A percentile compares a stretch with the other conserved stretches of the same genome.
phyloP scores from a whole-genome alignment of 2,329 filamentous ascomycete genomes.

The Talaromyces sp. region DNA sequence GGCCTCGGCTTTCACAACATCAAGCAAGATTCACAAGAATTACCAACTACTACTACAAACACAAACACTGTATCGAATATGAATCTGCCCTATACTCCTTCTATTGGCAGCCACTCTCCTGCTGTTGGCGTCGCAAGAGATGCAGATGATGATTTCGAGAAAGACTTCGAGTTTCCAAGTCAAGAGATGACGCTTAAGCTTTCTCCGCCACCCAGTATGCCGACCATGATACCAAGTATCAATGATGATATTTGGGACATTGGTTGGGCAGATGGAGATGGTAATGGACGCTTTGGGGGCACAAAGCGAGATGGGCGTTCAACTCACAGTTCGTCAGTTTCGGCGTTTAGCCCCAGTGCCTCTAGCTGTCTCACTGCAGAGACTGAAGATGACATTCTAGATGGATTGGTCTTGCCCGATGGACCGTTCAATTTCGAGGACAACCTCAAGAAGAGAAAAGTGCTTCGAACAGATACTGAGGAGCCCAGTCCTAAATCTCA shows the following conservation, averaged over 20 bases:
- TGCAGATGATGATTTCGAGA: conserved; percentile 71
- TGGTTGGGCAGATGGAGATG: conserved; percentile 89
- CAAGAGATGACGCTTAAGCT: conserved; percentile 64
- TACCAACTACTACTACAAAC: conserved; percentile 14
- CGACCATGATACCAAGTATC: conserved; percentile 59
- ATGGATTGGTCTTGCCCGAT: conserved; percentile 80
- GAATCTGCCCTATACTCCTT: conserved; percentile 3
- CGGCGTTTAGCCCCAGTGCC: conserved; percentile 86
- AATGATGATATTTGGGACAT: conserved; percentile 71
- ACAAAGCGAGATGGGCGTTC: conserved; percentile 77
- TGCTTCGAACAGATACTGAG: conserved; percentile 36
- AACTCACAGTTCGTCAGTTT: conserved; percentile 80
- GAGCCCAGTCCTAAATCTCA: conserved; percentile 32
- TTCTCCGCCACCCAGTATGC: conserved; percentile 59
- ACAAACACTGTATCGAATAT: conserved; percentile 4
- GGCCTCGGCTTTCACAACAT: conserved; percentile 7
- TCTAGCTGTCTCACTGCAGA: conserved; percentile 88
- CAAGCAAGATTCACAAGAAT: conserved; percentile 1
- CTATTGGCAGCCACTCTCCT: conserved; percentile 4
- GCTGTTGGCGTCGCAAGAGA: conserved; percentile 23
- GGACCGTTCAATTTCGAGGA: conserved; percentile 82
- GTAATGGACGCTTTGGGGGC: conserved; percentile 86
- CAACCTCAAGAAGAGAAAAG: conserved; percentile 70
- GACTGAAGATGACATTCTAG: conserved; percentile 89
- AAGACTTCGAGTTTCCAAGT: conserved; percentile 69